phyloP scores from a whole-genome alignment of 306 rosid genomes.

The Castanea sativa region DNA sequence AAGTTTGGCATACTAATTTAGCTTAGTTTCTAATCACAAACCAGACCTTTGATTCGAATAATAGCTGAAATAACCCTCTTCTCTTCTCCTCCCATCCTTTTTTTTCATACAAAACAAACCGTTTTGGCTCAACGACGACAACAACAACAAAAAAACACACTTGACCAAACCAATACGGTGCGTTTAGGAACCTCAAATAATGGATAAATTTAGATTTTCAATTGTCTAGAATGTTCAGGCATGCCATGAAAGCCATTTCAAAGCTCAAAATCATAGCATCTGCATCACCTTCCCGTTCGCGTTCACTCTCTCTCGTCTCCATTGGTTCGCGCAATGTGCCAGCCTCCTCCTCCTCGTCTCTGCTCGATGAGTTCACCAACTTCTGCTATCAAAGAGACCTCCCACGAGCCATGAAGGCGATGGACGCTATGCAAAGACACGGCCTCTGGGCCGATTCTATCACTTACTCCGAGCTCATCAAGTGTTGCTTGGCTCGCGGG shows the following conservation, averaged over 20 bases:
- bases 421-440: conserved; percentile 65
- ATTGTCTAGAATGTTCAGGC: neutral
- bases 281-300: conserved; percentile 18
- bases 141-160: too few species aligned
- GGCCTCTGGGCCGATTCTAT: conserved; percentile 55
- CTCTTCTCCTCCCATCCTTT: too few species aligned
- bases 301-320: conserved; percentile 21
- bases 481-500: conserved; percentile 66
- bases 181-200: neutral
- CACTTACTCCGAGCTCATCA: conserved; percentile 74
- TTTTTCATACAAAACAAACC: too few species aligned
- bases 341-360: conserved; percentile 35
- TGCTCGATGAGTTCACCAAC: conserved; percentile 43
- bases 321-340: conserved; percentile 18
- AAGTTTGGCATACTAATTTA: too few species aligned
- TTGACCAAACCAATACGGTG: too few species aligned
- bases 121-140: too few species aligned
- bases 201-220: neutral
- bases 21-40: too few species aligned
- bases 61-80: too few species aligned
- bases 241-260: conserved; percentile 40
- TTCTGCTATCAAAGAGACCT: conserved; percentile 63
- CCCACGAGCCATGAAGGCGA: conserved; percentile 60
- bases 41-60: too few species aligned
- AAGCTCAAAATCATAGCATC: conserved; percentile 32